These are phyloP conservation scores for Didymella lethalis DNA, from an alignment of 2,329 filamentous ascomycete species.

Conservation along the genomic window DNA sequence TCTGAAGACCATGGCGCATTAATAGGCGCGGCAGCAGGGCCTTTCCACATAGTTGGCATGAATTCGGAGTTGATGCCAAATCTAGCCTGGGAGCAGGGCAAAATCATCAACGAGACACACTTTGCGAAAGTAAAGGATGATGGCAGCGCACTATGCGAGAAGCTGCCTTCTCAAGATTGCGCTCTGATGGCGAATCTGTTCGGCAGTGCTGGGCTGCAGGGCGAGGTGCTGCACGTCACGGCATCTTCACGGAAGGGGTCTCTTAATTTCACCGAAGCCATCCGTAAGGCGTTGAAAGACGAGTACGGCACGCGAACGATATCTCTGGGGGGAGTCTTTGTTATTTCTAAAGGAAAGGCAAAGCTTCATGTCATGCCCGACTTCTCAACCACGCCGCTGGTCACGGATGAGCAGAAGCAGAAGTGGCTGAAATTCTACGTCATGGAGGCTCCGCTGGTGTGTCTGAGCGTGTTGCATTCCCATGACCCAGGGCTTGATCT, in stretches of 20 bases:
- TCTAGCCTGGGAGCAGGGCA: conserved; percentile 14
- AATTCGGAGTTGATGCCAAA: conserved; percentile 30
- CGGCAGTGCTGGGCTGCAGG: conserved; percentile 21
- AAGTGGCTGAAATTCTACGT: conserved; percentile 29
- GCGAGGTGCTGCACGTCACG: conserved; percentile 25
- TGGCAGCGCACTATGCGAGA: conserved; percentile 17
- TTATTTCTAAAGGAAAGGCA: conserved; percentile 23
- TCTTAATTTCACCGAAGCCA: conserved; percentile 27
- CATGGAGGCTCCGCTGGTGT: conserved; percentile 25
- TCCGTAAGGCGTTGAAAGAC: conserved; percentile 20
- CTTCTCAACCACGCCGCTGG: conserved; percentile 21
- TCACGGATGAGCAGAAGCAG: conserved; percentile 20
- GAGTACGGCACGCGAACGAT: conserved; percentile 20
- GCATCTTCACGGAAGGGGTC: conserved; percentile 20
- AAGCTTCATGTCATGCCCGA: conserved; percentile 29
- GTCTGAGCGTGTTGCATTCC: conserved; percentile 33
- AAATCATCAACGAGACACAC: conserved; percentile 16
- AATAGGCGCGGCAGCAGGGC: conserved; percentile 29
- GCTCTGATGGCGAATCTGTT: conserved; percentile 31
- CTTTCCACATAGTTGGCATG: conserved; percentile 25
- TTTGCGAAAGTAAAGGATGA: conserved; percentile 22
- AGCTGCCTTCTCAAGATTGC: conserved; percentile 22
- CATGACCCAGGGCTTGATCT: conserved; percentile 53
- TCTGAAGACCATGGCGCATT: conserved; percentile 17
- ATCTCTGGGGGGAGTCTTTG: conserved; percentile 26